Conservation (phyloP, 1,284 basidiomycete genomes). For the Cerioporus squamosus region DNA sequence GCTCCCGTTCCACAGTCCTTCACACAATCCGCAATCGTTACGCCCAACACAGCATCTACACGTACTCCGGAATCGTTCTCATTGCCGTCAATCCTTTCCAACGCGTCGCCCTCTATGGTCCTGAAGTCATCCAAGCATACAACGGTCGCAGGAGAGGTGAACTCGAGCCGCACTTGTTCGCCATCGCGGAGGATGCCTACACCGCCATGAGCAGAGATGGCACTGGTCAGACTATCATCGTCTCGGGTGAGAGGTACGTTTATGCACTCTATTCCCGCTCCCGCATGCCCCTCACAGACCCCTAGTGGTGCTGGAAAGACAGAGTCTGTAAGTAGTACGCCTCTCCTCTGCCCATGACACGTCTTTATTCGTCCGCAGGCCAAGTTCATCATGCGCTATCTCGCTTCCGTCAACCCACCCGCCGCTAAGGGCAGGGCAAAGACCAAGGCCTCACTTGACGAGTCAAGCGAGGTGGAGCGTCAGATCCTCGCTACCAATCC, state of each 20-base stretch:
- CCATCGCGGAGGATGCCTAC: slow-evolving; percentile 99
- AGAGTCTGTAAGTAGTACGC: slow-evolving; percentile 75
- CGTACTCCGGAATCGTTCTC: slow-evolving; percentile 97
- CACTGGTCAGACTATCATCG: slow-evolving; percentile 98
- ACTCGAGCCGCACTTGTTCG: slow-evolving; percentile 97
- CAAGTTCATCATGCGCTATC: slow-evolving; percentile 99
- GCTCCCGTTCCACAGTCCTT: slow-evolving; percentile 62
- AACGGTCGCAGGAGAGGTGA: slow-evolving; percentile 92
- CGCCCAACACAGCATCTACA: slow-evolving; percentile 97
- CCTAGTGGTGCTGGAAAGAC: slow-evolving; percentile 97
- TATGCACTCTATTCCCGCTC: slow-evolving; percentile 13
- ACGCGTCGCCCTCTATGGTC: slow-evolving; percentile 90
- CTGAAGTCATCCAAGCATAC: slow-evolving; percentile 98
- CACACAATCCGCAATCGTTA: slow-evolving; percentile 98
- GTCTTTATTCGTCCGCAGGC: slow-evolving; percentile 54
- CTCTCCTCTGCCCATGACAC: not conserved
- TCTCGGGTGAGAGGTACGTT: slow-evolving; percentile 93
- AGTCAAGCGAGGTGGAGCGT: slow-evolving; percentile 92
- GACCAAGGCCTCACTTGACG: slow-evolving; percentile 75
- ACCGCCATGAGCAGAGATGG: slow-evolving; percentile 96
- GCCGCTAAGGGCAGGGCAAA: slow-evolving; percentile 63
- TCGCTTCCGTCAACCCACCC: slow-evolving; percentile 96
- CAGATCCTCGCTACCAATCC: slow-evolving; percentile 99
- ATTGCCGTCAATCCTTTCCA: slow-evolving; percentile 99
- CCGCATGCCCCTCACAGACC: slow-evolving; percentile 24